Evolutionary conservation across 116 monocot species (phyloP).

Genomic region (Phalaenopsis hybrid): DNA sequence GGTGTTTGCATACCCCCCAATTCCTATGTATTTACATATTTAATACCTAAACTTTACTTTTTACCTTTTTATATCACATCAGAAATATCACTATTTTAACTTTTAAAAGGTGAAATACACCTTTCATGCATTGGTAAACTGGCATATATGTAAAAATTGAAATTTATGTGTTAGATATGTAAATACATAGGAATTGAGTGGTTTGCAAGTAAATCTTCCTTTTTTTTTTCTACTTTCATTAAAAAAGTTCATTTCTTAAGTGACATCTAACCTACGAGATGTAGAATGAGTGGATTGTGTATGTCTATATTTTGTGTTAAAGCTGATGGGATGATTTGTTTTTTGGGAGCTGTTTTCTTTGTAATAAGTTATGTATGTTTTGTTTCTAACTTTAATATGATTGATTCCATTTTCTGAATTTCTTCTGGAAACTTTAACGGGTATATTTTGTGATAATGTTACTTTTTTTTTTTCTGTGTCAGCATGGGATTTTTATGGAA

Average conservation of each 20-base stretch:
- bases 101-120: too few species aligned
- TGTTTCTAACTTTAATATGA: neutral
- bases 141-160: too few species aligned
- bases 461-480: conserved; percentile 3
- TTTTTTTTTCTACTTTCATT: neutral
- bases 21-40: too few species aligned
- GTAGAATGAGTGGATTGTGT: neutral
- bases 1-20: too few species aligned
- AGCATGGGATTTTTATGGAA: conserved; percentile 62
- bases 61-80: too few species aligned
- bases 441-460: neutral
- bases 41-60: too few species aligned
- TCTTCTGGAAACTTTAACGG: neutral
- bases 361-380: neutral
- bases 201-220: too few species aligned
- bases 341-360: neutral
- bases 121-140: too few species aligned
- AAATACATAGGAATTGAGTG: too few species aligned
- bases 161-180: too few species aligned
- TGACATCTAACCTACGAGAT: neutral
- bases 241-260: too few species aligned
- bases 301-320: neutral
- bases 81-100: too few species aligned
- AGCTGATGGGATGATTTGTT: neutral
- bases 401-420: neutral